Evolutionary conservation across 805 yeast genomes (phyloP), one percentile per base, ranked within the genome.

Genomic region (Saccharomyces cerevisiae): DNA sequence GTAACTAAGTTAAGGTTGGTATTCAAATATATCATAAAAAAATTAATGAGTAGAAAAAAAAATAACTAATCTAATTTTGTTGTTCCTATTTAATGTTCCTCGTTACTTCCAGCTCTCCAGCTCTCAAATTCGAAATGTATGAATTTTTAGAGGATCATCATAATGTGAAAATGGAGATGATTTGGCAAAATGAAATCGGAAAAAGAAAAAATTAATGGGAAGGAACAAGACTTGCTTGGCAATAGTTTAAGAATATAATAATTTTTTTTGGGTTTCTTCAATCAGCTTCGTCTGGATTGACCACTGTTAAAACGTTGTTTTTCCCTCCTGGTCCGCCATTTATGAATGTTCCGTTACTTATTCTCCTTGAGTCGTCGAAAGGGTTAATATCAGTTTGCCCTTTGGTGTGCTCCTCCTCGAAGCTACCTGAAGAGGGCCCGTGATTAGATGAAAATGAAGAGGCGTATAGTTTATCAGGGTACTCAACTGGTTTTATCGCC

Each of bases 321-420:
- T 50, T 87, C 78, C 70, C 86, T 9, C 70, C 85, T 11, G 52
- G 94, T 3, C 88, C 82, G 57, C 87, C 95, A 68, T 89, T 95
- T 10, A 95, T 91, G 52, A 91, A 74, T 2, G 92, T 83, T 4
- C 96, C 96, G 63, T 87, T 92, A 62, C 90, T 83, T 57, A 88
- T 76, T 59, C 96, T 76, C 64, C 96, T 82, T 65, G 91, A 81
- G 41, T 95, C 96, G 26, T 80, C 81, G 62, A 85, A 84, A 52
- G 90, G 90, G 63, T 85, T 83, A 6, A 27, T 29, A 46, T 52
- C 53, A 21, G 53, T 46, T 8, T 52, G 46, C 14, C 41, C 30
- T 26, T 49, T 53, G n/a, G 52, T 47, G 10, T 43, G 47, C 9
- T 55, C 53, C 29, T 56, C 55, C 11, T 53, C 60, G 46, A 58